A percentile compares a stretch with the other conserved stretches of the same genome.
These are phyloP conservation scores for Candida sanyaensis DNA, from an alignment of 1,139 yeast genomes.

Conservation along the genomic window DNA sequence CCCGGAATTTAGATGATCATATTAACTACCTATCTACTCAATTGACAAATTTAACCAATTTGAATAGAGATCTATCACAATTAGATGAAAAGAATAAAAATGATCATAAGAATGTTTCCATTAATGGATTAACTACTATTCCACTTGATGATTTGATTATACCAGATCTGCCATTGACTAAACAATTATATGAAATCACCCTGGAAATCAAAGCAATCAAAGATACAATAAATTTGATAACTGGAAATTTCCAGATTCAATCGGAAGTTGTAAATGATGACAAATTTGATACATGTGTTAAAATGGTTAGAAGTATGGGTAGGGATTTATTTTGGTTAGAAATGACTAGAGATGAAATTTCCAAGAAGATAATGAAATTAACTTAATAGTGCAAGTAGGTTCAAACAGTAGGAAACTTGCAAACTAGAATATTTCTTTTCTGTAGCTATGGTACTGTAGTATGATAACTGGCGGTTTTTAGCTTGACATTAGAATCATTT, in stretches of 20 bases:
- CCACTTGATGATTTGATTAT: slow-evolving; percentile 38
- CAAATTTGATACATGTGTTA: slow-evolving; percentile 53
- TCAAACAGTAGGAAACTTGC: background rate
- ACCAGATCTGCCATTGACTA: slow-evolving; percentile 44
- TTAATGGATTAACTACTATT: slow-evolving; percentile 17
- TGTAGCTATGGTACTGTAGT: too few species aligned
- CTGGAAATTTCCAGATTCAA: slow-evolving; percentile 46
- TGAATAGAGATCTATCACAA: slow-evolving; percentile 26
- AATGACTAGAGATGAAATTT: slow-evolving; percentile 35
- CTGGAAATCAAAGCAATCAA: slow-evolving; percentile 70
- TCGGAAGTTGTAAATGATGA: slow-evolving; percentile 37
- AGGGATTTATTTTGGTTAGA: slow-evolving; percentile 72
- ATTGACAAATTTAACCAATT: slow-evolving; percentile 25
- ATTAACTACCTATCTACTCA: slow-evolving; percentile 34
- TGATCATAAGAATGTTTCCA: slow-evolving; percentile 21
- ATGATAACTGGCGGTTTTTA: too few species aligned
- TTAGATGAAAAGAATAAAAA: slow-evolving; percentile 27
- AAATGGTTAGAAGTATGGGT: slow-evolving; percentile 63
- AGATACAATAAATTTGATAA: slow-evolving; percentile 62
- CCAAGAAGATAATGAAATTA: slow-evolving; percentile 24
- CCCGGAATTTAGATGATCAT: slow-evolving; percentile 33
- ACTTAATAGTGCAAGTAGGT: background rate
- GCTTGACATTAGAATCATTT: too few species aligned
- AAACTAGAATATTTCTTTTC: too few species aligned
- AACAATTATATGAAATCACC: slow-evolving; percentile 60